Base-by-base conservation (phyloP, 2,329 filamentous ascomycete species). In the Myriosclerotinia scirpicola region DNA sequence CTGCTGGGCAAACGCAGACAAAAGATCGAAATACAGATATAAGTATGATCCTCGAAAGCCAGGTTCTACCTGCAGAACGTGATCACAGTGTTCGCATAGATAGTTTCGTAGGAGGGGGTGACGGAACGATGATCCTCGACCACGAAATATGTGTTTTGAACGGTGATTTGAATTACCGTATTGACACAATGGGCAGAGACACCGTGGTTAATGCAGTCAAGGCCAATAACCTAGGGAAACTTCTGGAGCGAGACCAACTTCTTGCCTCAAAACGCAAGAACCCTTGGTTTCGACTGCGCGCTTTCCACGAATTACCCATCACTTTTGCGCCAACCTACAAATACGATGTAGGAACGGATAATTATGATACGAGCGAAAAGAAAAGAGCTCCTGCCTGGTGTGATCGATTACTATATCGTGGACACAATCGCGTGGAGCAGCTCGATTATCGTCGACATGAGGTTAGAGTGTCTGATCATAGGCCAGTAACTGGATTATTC, bases 111-210 rank as follows among this genome's bases (percentile, higher is more conserved):
- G 91, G 92, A 36, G 95, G 95, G n/a, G 95, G 95, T 54, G 95
- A 99, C 76, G 95, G 95, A 8, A 89, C 88, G 52, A 93, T 97
- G 89, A 91, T 99, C 67, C 83, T 98, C 67, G 95, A 99, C 75
- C 95, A 99, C 75, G 95, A 99, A 79, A 90, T 99, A n/a, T 97
- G 94, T 77, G 87, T 99, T 58, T 80, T 98, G 53, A 98, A 98
- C 74, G 95, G 95, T 38, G 95, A 99, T 77, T 84, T 99, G 60
- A 99, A 99, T 79, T 99, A 99, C 78, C 93, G 95, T 69, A 98
- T 99, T 74, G 95, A 99, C 77, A 93, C 93, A 34, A 97, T 98
- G 87, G 92, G 92, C 22, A 91, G 95, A 60, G 92, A 98, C 74
- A 93, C 91, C 0, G 94, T 99, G 3, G 90, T 98, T 65, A 89